Conservation (phyloP, 305 asterid genomes). For the Solanum hybrid region DNA sequence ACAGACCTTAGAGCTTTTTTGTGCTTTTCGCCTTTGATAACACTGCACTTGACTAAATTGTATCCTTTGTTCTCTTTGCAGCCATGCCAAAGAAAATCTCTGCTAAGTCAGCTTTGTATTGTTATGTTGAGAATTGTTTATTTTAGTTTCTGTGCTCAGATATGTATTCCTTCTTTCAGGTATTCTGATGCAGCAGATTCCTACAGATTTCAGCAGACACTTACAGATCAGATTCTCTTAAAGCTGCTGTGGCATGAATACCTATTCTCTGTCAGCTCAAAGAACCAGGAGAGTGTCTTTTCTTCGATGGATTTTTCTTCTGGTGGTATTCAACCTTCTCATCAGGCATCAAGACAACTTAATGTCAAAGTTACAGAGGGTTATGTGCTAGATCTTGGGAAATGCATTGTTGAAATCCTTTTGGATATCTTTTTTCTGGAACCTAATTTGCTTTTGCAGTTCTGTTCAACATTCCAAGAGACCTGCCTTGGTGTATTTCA, state of each 20-base stretch:
- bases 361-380: conserved; percentile 38
- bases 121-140: background rate
- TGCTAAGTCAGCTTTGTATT: background rate
- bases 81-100: background rate
- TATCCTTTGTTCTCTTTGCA: background rate
- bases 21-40: too few species aligned
- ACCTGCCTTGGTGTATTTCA: conserved; percentile 55
- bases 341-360: conserved; percentile 43
- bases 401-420: conserved; percentile 72
- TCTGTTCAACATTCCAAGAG: conserved; percentile 57
- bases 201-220: conserved; percentile 34
- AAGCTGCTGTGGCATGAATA: conserved; percentile 82
- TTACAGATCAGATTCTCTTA: conserved; percentile 53
- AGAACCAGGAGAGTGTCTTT: conserved; percentile 25
- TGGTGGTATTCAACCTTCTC: conserved; percentile 27
- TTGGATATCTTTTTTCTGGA: conserved; percentile 47
- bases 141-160: conserved; percentile 2
- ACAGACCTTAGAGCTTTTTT: too few species aligned
- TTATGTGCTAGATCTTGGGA: conserved; percentile 63
- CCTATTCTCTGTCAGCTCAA: conserved; percentile 36
- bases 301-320: conserved; percentile 30
- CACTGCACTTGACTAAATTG: background rate
- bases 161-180: conserved; percentile 30
- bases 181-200: conserved; percentile 50
- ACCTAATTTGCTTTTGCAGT: conserved; percentile 44